Evolutionary conservation across 140 eudicot species (phyloP).

Genomic region (Cichorium intybus): DNA sequence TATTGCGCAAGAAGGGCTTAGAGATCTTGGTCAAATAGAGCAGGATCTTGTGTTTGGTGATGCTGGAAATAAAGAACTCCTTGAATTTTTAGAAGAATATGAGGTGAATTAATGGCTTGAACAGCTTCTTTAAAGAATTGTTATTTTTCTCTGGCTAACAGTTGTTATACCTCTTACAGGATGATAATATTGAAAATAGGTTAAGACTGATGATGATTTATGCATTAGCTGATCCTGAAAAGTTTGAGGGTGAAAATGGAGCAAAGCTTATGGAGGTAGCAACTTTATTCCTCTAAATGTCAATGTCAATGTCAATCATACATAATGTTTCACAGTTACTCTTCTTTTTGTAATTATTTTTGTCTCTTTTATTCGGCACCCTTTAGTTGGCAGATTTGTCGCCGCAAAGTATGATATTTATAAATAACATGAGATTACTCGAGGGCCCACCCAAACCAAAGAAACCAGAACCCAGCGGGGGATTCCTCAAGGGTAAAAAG

Average conservation of each 20-base stretch:
- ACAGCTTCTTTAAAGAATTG: slow-evolving; percentile 1
- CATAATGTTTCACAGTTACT: not conserved
- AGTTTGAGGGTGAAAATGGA: slow-evolving; percentile 84
- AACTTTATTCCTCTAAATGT: not conserved
- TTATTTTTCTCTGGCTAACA: slow-evolving; percentile 10
- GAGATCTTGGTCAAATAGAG: slow-evolving; percentile 97
- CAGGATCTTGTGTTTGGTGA: slow-evolving; percentile 99
- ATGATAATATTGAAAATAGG: slow-evolving; percentile 47
- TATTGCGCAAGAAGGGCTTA: slow-evolving; percentile 68
- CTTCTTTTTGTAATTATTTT: not conserved
- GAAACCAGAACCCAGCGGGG: slow-evolving; percentile 49
- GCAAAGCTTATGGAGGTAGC: slow-evolving; percentile 83
- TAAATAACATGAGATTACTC: slow-evolving; percentile 77
- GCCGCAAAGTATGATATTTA: slow-evolving; percentile 56
- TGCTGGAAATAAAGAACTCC: slow-evolving; percentile 89
- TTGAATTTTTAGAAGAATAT: slow-evolving; percentile 51
- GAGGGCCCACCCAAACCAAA: slow-evolving; percentile 46
- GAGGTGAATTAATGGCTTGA: slow-evolving; percentile 45
- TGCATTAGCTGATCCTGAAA: slow-evolving; percentile 83
- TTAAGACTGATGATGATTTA: slow-evolving; percentile 84
- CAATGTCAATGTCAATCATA: not conserved
- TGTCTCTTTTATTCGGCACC: slow-evolving; percentile 10
- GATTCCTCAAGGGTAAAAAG: slow-evolving; percentile 63
- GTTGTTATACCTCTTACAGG: slow-evolving; percentile 40
- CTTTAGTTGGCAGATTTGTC: slow-evolving; percentile 80